Conservation (phyloP, 768 basidiomycete species). For the Suillus plorans region DNA sequence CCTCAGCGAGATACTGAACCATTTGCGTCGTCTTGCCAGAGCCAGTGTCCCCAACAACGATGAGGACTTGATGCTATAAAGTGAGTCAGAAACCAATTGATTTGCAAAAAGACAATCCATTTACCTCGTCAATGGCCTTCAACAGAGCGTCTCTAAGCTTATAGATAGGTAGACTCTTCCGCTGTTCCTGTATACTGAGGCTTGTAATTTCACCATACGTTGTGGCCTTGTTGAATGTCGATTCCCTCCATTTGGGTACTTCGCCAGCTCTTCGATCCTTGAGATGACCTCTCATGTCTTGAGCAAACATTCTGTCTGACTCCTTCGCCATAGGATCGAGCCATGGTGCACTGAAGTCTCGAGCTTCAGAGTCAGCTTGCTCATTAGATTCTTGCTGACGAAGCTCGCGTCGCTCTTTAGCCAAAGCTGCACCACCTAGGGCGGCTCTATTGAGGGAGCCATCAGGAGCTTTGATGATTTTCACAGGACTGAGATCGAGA, state of each 20-base stretch:
- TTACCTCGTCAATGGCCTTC: constrained; percentile 85
- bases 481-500: constrained; percentile 93
- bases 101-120: constrained; percentile 27
- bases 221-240: constrained; percentile 91
- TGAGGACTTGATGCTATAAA: constrained; percentile 77
- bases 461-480: constrained; percentile 98
- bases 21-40: constrained; percentile 99
- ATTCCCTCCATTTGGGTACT: constrained; percentile 88
- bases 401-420: constrained; percentile 93
- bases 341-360: constrained; percentile 97
- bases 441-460: constrained; percentile 96
- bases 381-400: constrained; percentile 95
- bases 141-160: constrained; percentile 90
- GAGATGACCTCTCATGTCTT: constrained; percentile 81
- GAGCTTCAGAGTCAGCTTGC: constrained; percentile 87
- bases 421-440: constrained; percentile 86
- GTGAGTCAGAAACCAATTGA: constrained; percentile 16
- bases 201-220: constrained; percentile 92
- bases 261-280: constrained; percentile 83
- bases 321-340: constrained; percentile 96
- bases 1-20: constrained; percentile 96
- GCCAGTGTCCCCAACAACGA: constrained; percentile 98
- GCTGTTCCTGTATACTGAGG: constrained; percentile 91
- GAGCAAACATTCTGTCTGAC: constrained; percentile 85
- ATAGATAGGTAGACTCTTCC: constrained; percentile 89